A percentile compares a stretch with the other conserved stretches of the same genome.
phyloP scores from a whole-genome alignment of 768 basidiomycete genomes.

The Phylloporus arenicola region DNA sequence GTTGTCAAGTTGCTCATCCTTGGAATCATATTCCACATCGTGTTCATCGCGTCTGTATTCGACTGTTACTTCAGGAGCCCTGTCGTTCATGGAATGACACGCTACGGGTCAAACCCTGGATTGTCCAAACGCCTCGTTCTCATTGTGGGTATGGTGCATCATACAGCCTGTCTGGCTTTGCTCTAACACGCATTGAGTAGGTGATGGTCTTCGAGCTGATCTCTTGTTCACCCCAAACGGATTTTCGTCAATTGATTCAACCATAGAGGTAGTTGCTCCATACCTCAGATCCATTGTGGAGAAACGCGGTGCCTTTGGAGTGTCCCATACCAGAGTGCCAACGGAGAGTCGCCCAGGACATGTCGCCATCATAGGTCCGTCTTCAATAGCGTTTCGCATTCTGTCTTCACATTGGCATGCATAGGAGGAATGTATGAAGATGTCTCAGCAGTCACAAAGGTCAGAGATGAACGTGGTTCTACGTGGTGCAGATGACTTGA shows the following conservation, averaged over 20 bases:
- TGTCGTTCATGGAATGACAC: slow-evolving; percentile 72
- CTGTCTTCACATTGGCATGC: slow-evolving; percentile 3
- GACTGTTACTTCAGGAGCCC: slow-evolving; percentile 88
- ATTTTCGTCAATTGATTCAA: slow-evolving; percentile 46
- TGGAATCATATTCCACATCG: slow-evolving; percentile 69
- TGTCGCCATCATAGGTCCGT: slow-evolving; percentile 76
- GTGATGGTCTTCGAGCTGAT: slow-evolving; percentile 82
- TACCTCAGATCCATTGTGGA: slow-evolving; percentile 64
- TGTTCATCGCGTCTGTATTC: slow-evolving; percentile 69
- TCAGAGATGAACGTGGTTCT: slow-evolving; percentile 22
- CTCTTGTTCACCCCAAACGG: slow-evolving; percentile 62
- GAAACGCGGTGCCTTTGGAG: slow-evolving; percentile 68
- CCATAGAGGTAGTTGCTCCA: slow-evolving; percentile 64
- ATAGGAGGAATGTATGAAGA: slow-evolving; percentile 89
- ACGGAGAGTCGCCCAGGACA: slow-evolving; percentile 88
- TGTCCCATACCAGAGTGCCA: slow-evolving; percentile 82
- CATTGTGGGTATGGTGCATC: slow-evolving; percentile 56
- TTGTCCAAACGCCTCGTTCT: slow-evolving; percentile 72
- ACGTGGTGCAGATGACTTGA: slow-evolving; percentile 3
- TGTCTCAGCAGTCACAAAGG: slow-evolving; percentile 83
- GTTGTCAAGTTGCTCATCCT: slow-evolving; percentile 47
- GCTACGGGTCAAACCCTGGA: slow-evolving; percentile 39
- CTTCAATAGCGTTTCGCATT: not conserved
- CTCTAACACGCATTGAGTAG: slow-evolving; percentile 32
- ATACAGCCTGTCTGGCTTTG: not conserved